Percentiles rank a stretch among this genome's conserved stretches.
These are phyloP conservation scores for Metschnikowia chrysomelidarum DNA, from an alignment of 805 yeast genomes.

Conservation along the genomic window DNA sequence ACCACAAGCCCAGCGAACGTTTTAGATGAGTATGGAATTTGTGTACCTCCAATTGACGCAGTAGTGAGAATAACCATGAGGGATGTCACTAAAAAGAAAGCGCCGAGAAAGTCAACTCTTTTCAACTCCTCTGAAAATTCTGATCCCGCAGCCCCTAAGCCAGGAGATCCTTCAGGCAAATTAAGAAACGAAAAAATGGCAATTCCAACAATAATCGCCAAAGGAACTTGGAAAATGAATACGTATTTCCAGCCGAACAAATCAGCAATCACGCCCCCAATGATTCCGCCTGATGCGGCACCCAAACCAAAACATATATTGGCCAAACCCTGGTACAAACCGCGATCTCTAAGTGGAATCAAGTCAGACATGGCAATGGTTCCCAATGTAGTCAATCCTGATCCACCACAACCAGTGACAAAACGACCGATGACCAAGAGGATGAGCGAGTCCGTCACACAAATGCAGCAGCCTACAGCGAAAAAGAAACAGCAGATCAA, in stretches of 20 bases:
- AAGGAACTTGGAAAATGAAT: conserved; percentile 40
- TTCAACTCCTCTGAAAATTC: conserved; percentile 47
- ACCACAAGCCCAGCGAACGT: conserved; percentile 35
- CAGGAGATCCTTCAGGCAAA: conserved; percentile 56
- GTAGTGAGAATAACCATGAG: conserved; percentile 60
- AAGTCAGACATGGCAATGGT: conserved; percentile 77
- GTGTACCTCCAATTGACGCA: conserved; percentile 64
- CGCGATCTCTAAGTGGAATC: conserved; percentile 73
- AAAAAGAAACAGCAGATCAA: conserved; percentile 55
- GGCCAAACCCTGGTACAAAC: conserved; percentile 78
- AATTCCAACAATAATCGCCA: conserved; percentile 42
- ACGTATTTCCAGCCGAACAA: conserved; percentile 51
- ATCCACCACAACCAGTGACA: conserved; percentile 88
- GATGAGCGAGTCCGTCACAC: conserved; percentile 49
- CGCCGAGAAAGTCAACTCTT: conserved; percentile 38
- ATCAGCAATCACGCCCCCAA: conserved; percentile 57
- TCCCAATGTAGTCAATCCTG: conserved; percentile 74
- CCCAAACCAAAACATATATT: conserved; percentile 78
- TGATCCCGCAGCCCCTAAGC: conserved; percentile 49
- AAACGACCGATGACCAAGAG: conserved; percentile 59
- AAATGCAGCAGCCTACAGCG: conserved; percentile 52
- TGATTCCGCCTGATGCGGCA: conserved; percentile 43
- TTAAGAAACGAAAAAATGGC: conserved; percentile 38
- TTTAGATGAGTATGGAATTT: conserved; percentile 45
- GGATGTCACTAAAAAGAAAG: conserved; percentile 49